These are phyloP conservation scores for Venturia oleaginea DNA, from an alignment of 2,329 filamentous ascomycete genomes.

Conservation along the genomic window DNA sequence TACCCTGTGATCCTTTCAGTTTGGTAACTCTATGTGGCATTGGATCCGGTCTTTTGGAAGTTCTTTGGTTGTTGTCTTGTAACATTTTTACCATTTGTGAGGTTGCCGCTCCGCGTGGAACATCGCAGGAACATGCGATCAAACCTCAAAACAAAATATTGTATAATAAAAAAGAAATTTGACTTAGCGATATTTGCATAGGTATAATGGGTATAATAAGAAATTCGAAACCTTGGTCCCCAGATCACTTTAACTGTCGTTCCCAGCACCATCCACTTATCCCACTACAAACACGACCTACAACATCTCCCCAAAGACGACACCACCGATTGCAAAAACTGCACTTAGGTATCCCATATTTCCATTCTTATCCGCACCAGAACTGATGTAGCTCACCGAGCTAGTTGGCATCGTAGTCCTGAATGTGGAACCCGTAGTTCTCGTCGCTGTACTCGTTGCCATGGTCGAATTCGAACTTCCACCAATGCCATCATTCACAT, in stretches of 20 bases:
- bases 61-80: neutral
- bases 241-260: neutral
- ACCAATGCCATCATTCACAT: neutral
- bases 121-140: neutral
- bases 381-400: neutral
- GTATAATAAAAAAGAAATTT: neutral
- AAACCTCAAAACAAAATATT: neutral
- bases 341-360: neutral
- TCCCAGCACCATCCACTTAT: neutral
- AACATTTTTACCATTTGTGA: neutral
- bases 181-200: neutral
- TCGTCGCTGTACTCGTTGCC: neutral
- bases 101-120: neutral
- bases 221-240: neutral
- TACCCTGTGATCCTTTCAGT: neutral
- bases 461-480: neutral
- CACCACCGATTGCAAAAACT: neutral
- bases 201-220: neutral
- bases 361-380: neutral
- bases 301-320: neutral
- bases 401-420: neutral
- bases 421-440: neutral
- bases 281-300: neutral
- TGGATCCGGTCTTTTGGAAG: neutral
- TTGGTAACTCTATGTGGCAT: neutral